These are phyloP conservation scores for Theobroma cacao DNA, from an alignment of 345 rosid genomes.

Conservation along the genomic window DNA sequence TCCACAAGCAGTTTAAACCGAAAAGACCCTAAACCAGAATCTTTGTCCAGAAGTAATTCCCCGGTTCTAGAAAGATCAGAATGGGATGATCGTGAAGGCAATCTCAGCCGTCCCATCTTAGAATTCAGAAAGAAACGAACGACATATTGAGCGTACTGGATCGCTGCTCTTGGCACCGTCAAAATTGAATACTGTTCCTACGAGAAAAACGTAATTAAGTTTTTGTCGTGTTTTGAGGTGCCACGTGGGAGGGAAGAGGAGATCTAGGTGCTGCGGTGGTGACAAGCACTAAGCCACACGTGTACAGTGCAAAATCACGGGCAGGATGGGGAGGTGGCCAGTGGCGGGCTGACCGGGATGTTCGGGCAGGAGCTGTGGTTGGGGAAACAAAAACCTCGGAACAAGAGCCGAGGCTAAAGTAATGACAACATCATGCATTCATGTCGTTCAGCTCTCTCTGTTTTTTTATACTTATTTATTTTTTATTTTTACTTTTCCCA, in stretches of 20 bases:
- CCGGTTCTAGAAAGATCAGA: neutral
- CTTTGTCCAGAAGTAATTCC: neutral
- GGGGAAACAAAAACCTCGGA: slow-evolving; percentile 38
- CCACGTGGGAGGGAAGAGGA: neutral
- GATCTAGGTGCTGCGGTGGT: neutral
- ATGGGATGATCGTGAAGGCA: neutral
- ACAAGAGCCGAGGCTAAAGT: slow-evolving; percentile 18
- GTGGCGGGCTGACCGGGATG: slow-evolving; percentile 23
- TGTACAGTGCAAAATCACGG: slow-evolving; percentile 20
- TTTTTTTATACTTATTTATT: neutral
- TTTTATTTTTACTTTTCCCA: neutral
- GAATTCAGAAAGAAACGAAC: neutral
- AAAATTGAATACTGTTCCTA: neutral
- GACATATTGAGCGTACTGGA: neutral
- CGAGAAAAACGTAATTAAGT: neutral
- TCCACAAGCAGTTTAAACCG: too few species aligned
- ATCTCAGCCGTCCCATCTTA: neutral
- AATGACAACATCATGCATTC: neutral
- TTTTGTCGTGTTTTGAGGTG: neutral
- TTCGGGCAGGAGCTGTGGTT: slow-evolving; percentile 24
- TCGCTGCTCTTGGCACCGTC: slow-evolving; percentile 2
- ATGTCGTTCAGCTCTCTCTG: neutral
- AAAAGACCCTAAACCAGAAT: neutral
- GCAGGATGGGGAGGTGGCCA: neutral
- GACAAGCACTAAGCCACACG: slow-evolving; percentile 31